Evolutionary conservation across 129 eudicot species (phyloP), one percentile per base, ranked within the genome.

Genomic region (Pseudognaphalium luteoalbum): DNA sequence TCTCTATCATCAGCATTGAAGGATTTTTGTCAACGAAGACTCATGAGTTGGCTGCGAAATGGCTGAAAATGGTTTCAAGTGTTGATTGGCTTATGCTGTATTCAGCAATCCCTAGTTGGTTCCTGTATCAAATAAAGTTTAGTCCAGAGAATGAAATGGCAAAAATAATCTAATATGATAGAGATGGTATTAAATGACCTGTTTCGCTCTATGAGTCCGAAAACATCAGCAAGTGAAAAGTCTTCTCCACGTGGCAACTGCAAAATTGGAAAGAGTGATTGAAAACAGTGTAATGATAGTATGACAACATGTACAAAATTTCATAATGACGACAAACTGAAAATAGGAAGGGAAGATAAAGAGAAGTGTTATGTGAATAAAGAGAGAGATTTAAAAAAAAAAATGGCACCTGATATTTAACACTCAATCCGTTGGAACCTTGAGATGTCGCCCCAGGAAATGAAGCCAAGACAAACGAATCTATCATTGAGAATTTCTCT

Each of bases 11-110:
- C 19, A 41, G 30, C 44, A 21, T 29, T 70, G 56, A 21, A 44
- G 33, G 30, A 42, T 9, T 20, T 78, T 10, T 28, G 60, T 25
- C 3, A 20, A 6, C 33, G 34, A 25, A 32, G 47, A 72, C 78
- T 92, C 90, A 84, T 17, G 96, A 54, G 51, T 89, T 87, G 22
- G 94, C 91, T 7, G 97, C 99, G 76, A 94, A 94, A 81, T 94
- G 96, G 82, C 90, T 94, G 76, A 94, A 94, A 72, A 94, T 94
- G 37, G 97, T 91, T 70, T 94, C 98, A 6, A 94, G 91, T 7
- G 98, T 94, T 19, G 97, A 91, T 78, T 94, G 98, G 85, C 98
- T 89, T 83, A 94, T 87, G 86, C 97, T 94, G 69, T 94, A 94
- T 83, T 94, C 98, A 21, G 96, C 87, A 74, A 94, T 94, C 71